Conservation (phyloP, 805 yeast genomes). For the Brettanomyces custersianus region DNA sequence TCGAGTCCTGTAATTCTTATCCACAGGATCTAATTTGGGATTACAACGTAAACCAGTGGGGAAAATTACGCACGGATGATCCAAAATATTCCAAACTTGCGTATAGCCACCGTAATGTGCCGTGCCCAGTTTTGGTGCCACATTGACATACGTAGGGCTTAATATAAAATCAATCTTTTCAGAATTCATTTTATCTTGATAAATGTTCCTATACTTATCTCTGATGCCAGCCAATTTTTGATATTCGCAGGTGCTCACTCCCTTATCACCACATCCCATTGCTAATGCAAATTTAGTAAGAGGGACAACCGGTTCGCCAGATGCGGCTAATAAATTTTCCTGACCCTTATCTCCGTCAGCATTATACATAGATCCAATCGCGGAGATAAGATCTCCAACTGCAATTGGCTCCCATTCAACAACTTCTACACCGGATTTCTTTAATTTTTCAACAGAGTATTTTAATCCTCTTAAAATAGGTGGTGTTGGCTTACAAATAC, state of each 20-base stretch:
- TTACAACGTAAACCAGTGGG: constrained; percentile 49
- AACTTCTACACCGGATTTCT: constrained; percentile 43
- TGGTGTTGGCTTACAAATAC: constrained; percentile 40
- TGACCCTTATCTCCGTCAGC: constrained; percentile 37
- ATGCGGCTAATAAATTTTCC: constrained; percentile 35
- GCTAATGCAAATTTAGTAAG: constrained; percentile 44
- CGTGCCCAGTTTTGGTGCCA: constrained; percentile 52
- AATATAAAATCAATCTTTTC: constrained; percentile 49
- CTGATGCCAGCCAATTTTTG: constrained; percentile 37
- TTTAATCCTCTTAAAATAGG: constrained; percentile 32
- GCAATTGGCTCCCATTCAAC: constrained; percentile 44
- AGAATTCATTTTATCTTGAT: constrained; percentile 36
- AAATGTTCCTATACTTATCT: constrained; percentile 43
- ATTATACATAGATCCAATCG: constrained; percentile 42
- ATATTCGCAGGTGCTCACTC: constrained; percentile 34
- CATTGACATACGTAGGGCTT: constrained; percentile 53
- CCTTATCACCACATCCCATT: constrained; percentile 46
- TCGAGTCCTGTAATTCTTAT: constrained; percentile 10
- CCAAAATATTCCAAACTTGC: constrained; percentile 57
- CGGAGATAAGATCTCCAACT: constrained; percentile 42
- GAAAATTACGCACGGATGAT: constrained; percentile 51
- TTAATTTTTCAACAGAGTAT: constrained; percentile 39
- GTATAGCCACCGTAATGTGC: constrained; percentile 70
- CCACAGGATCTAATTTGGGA: constrained; percentile 17
- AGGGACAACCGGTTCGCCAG: constrained; percentile 58